Evolutionary conservation across 140 eudicot genomes (phyloP), one percentile per base, ranked within the genome.

Genomic region (Bidens hawaiensis): DNA sequence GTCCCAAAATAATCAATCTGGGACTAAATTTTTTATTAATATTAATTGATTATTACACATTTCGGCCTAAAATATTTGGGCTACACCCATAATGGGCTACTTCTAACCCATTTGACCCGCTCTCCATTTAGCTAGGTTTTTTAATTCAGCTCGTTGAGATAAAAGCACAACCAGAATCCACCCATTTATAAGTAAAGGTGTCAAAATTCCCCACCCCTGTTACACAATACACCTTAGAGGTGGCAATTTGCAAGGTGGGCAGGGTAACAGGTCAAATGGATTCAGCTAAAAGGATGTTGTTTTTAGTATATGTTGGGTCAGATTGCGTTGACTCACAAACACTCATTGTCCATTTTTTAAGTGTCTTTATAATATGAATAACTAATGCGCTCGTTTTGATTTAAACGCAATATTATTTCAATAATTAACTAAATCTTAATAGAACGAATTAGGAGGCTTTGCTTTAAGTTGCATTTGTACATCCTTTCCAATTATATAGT

Each of bases 401-500:
- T 53, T 4, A 14, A 26, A 43, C 16, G 13, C 19, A 28, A 0
- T 14, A 8, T 31, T 51, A 51, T 51, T 51, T 27, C 3, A 14
- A 25, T 52, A 25, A 25, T 5, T 14, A 5, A 7, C 11, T 53
- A 48, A 7, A 8, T 25, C 9, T 23, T 51, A 23, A 12, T 51
- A 5, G n/a, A 53, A 25, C 3, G 12, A n/a, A 1, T 25, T 26
- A 25, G n/a, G 22, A 30, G 21, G 24, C 23, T 56, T 57, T 48
- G 36, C 47, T 38, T 47, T 50, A 65, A 42, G n/a, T 30, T 64
- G 51, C 21, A 25, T 24, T 34, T 22, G 34, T 57, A 48, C 49
- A 22, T 48, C 48, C 45, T 55, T 25, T 54, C 40, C 61, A 13
- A 16, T 25, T 53, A 61, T 62, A 31, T 42, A 51, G n/a, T 51